These are phyloP conservation scores for Fusarium sp. DNA, from an alignment of 2,329 filamentous ascomycete species.

Conservation along the genomic window DNA sequence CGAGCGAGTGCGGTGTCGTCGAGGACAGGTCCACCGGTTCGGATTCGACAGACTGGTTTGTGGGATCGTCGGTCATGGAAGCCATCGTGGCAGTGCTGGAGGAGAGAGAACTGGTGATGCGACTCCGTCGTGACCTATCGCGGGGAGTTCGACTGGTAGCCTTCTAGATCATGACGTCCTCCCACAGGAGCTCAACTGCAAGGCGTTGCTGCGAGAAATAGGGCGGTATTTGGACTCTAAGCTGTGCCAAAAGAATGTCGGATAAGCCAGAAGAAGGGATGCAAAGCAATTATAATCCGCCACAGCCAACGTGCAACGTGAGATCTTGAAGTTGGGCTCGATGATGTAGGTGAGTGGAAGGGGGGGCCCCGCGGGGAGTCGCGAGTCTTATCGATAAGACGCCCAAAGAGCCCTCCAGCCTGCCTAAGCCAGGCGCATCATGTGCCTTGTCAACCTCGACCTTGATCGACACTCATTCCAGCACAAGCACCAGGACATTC, in stretches of 20 bases:
- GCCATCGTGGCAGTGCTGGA: slow-evolving; percentile 41
- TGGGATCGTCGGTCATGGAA: slow-evolving; percentile 44
- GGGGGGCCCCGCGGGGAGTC: slow-evolving; percentile 30
- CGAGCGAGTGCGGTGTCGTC: slow-evolving; percentile 68
- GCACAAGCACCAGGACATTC: not conserved
- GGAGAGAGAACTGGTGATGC: slow-evolving; percentile 25
- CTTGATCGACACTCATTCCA: not conserved
- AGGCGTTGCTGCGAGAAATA: not conserved
- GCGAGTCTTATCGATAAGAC: slow-evolving; percentile 47
- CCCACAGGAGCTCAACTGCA: slow-evolving; percentile 25
- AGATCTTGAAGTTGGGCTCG: slow-evolving; percentile 20
- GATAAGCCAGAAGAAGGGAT: slow-evolving; percentile 8
- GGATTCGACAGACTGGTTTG: slow-evolving; percentile 49
- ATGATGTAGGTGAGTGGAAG: slow-evolving; percentile 34
- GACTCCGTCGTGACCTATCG: slow-evolving; percentile 42
- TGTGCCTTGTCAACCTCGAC: slow-evolving; percentile 30
- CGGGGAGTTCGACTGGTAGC: slow-evolving; percentile 39
- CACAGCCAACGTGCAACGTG: slow-evolving; percentile 31
- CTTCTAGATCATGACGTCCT: slow-evolving; percentile 51
- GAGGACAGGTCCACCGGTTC: slow-evolving; percentile 58
- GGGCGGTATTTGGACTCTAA: not conserved
- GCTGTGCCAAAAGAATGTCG: slow-evolving; percentile 27
- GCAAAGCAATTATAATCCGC: slow-evolving; percentile 18
- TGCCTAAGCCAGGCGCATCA: slow-evolving; percentile 20
- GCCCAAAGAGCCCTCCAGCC: slow-evolving; percentile 4